Evolutionary conservation across 1,284 basidiomycete species (phyloP), one percentile per base, ranked within the genome.

Genomic region (Fomes fomentarius): DNA sequence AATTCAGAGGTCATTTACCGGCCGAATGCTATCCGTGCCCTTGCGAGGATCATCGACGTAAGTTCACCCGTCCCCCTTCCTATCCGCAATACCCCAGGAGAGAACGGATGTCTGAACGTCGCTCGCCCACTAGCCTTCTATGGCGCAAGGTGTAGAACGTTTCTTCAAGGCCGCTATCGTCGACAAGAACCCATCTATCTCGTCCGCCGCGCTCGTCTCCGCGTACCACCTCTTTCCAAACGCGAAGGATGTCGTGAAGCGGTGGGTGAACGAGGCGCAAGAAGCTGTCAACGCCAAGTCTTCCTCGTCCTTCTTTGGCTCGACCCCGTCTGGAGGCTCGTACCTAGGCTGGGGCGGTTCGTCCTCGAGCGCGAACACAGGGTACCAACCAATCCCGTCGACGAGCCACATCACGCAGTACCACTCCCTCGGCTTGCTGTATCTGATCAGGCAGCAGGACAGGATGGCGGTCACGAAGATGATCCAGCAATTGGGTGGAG

Each of bases 141-240:
- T 97, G 94, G 93, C 96, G 1, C 96, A 99, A 83, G 94, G 94
- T 61, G 91, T 98, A 40, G 97, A 99, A 73, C 90, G 97, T 50
- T 98, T 98, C 84, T 99, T 98, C 83, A 99, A 98, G 74, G 93
- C 97, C 3, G 97, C 97, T 52, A 98, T 99, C 58, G 96, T 99
- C 50, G 97, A 99, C 80, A 90, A 92, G 60, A 98, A 94, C 67
- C 88, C 96, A 0, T 93, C 95, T 56, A 98, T 98, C 68, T 92
- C 96, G 5, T 96, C 95, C 21, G 95, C 96, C 25, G 94, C 97
- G 8, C 85, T 99, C 63, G 93, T 99, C 45, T 98, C 97, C 9
- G 89, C 97, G 7, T 99, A 99, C 71, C 96, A 99, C 74, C 85
- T 99, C 59, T 97, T 91, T 81, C 93, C 95, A 40, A 80, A 88